Base-by-base conservation (phyloP, 768 basidiomycete species). In the Paxillus involutus region DNA sequence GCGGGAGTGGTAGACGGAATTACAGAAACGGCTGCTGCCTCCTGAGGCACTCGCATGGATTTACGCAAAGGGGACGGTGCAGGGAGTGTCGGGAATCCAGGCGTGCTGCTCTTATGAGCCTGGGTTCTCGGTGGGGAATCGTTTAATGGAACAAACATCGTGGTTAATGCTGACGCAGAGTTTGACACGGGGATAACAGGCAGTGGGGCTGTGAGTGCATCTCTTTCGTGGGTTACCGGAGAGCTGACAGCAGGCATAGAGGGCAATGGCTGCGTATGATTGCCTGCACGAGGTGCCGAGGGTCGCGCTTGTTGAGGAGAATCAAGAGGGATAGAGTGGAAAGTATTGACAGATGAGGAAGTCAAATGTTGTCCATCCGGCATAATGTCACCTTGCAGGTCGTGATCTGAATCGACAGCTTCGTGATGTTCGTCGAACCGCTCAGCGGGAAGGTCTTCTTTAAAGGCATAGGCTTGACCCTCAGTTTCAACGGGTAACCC, bases 11-110 rank as follows among this genome's bases (percentile, higher is more conserved):
- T 72, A 19, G 69, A 69, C 4, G 75, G 74, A 19, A 73, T 53
- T 32, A 67, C 58, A 19, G 63, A 44, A 39, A 69, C 69, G 10
- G 63, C 55, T 1, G 74, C 75, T 40, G 77, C 66, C 17, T 86
- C 87, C 17, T 76, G 76, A 33, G 73, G 61, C 12, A 74, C 61
- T 24, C 81, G 80, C 56, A 81, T 78, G 0, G 87, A 88, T 70
- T 89, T 91, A 24, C 84, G 82, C 47, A 89, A 70, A 4, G 86
- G 83, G 47, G 84, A 78, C 2, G 88, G 86, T 4, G 81, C 84
- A 21, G 88, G 86, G 30, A 90, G 75, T n/a, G 75, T 72, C 2
- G 87, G 84, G 60, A 89, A 85, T 39, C 76, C 75, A 0, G 78
- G 51, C 8, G 73, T 52, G 53, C 71, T 73, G 44, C 68, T 64